Base-by-base conservation (phyloP, 805 yeast genomes). In the Candida anglica region DNA sequence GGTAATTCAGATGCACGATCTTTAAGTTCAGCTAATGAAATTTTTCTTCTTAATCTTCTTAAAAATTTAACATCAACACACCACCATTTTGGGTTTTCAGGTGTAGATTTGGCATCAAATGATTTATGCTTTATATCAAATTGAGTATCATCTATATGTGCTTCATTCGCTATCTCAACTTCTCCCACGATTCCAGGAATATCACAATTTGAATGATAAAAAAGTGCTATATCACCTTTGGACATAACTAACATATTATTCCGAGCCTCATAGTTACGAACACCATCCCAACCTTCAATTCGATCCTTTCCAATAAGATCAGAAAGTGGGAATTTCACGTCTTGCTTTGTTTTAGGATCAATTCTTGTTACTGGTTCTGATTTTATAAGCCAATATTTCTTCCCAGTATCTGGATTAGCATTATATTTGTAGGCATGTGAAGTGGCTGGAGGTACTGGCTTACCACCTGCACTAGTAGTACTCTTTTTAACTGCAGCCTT, bases 281-380 rank as follows among this genome's bases (percentile, higher is more conserved):
- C 81, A 1, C 82, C 81, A 40, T 73, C 75, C 81, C 81, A 76
- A n/a, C 71, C 63, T 33, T 71, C 73, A 1, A 39, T 39, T 4
- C 50, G 57, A 6, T 60, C 67, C 5, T 58, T 43, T 13, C 61
- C 47, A 3, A 32, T 29, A 9, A 76, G 51, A 19, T 68, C 74
- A 6, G 56, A 56, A 5, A 75, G 53, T 4, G 78, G 60, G 47
- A 73, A 76, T 27, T 62, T 60, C 15, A 69, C 75, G 44, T 76
- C 79, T 14, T 53, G 51, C 2, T 74, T 75, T 0, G 71, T 49
- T n/a, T 49, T 52, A 6, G 73, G 60, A 32, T 71, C 79, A 8
- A 73, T 51, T 28, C 81, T 51, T 0, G 70, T 41, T 28, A 56
- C 55, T 1, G 81, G 81, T 48, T 77, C 82, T 2, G 79, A 71